These are phyloP conservation scores for Filobasidium wieringae DNA, from an alignment of 768 basidiomycete genomes.

Conservation along the genomic window DNA sequence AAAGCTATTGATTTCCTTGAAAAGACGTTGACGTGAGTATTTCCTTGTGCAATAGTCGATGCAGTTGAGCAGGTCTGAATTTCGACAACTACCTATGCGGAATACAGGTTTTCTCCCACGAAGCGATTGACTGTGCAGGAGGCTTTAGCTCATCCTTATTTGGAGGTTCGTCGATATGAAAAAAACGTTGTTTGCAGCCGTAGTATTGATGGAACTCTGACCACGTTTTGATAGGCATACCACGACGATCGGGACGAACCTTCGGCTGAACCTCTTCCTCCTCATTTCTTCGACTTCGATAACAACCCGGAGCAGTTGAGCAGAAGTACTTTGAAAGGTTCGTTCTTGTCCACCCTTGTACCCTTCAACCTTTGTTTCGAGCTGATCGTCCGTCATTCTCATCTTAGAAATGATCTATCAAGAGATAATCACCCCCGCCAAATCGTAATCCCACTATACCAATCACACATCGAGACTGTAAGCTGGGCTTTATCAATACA, in stretches of 20 bases:
- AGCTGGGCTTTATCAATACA: too few relatives aligned
- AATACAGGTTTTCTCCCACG: conserved; percentile 48
- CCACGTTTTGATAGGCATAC: conserved; percentile 50
- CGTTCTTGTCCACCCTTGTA: too few relatives aligned
- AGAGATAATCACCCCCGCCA: too few relatives aligned
- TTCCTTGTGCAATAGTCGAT: conserved; percentile 61
- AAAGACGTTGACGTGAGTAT: conserved; percentile 29
- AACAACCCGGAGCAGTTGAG: conserved; percentile 32
- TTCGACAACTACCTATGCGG: neutral
- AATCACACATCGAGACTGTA: too few relatives aligned
- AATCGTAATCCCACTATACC: too few relatives aligned
- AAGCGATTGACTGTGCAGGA: conserved; percentile 78
- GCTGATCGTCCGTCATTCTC: too few relatives aligned
- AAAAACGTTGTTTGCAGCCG: conserved; percentile 51
- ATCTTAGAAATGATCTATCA: too few relatives aligned
- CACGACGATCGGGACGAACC: conserved; percentile 87
- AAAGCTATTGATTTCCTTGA: conserved; percentile 36
- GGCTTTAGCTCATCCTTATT: conserved; percentile 77
- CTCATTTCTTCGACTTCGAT: conserved; percentile 42
- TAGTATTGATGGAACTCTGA: neutral
- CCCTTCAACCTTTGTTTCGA: too few relatives aligned
- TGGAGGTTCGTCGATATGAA: conserved; percentile 50
- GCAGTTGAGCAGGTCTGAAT: conserved; percentile 59
- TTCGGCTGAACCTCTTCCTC: conserved; percentile 45
- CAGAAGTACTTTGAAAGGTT: conserved; percentile 38